Base-by-base conservation (phyloP, 1,284 basidiomycete species). In the Tilletia horrida region DNA sequence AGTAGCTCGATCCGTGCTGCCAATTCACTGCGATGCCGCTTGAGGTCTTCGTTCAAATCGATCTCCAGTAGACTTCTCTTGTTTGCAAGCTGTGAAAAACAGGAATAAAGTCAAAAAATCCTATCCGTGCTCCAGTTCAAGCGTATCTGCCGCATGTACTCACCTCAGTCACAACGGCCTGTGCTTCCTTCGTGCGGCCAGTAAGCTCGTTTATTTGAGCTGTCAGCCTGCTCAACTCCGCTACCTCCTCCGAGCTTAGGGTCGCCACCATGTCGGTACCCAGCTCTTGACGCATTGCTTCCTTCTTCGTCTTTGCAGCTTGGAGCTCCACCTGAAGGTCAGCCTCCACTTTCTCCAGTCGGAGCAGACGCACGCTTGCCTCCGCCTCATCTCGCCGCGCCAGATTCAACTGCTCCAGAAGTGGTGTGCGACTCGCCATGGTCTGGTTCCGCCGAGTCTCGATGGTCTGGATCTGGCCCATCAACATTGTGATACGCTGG, bases 31-130 rank as follows among this genome's bases (percentile, higher is more conserved):
- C 88, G 85, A 16, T 89, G 86, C 2, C 93, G 87, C 21, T 88
- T 86, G 18, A 97, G 85, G 72, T 89, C 89, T 80, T 98, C 95
- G 71, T 91, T 92, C 42, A 98, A 85, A 82, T 98, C 95, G 64
- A 97, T 94, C 81, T 97, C 92, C 25, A 97, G 84, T 14, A 89
- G 84, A 77, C 89, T 91, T 82, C 91, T 92, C 71, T 86, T 86
- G 25, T 88, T 87, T 45, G 90, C 88, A 66, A 94, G 83, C 91
- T 96, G 71, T 4, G 16, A 68, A 45, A 62, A 29, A 9, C 6
- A 11, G 2, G 40, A 14, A 59, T 62, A 50, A 50, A 52, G 42
- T 14, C 44, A 50, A 13, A 40, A 40, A 11, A 40, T 4, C 11
- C 35, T 4, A 11, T 40, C 11, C 35, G 4, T 40, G 35, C 35